Evolutionary conservation across 2,329 filamentous ascomycete genomes (phyloP).

Genomic region (Didymella pomorum): DNA sequence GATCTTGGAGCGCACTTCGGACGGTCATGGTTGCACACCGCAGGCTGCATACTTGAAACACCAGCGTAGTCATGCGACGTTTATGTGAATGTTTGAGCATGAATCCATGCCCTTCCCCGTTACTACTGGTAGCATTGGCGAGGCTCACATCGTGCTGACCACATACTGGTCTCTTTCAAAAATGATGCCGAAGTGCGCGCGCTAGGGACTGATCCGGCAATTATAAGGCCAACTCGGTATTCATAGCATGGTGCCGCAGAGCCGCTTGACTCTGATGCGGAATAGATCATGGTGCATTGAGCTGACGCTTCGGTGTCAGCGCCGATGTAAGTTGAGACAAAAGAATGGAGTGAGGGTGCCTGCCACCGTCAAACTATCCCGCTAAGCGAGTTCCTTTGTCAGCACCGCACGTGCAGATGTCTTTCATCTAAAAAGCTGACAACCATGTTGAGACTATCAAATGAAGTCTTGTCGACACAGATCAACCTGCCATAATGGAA

Average conservation of each 20-base stretch:
- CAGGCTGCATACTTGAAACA: conserved; percentile 10
- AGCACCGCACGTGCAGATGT: conserved; percentile 9
- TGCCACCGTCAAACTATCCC: too few species aligned
- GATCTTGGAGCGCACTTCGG: neutral
- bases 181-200: conserved; percentile 12
- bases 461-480: neutral
- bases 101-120: neutral
- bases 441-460: neutral
- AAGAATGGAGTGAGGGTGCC: neutral
- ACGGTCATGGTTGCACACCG: conserved; percentile 1
- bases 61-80: conserved; percentile 2
- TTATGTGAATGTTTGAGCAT: neutral
- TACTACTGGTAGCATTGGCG: neutral
- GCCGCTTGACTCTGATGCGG: neutral
- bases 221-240: neutral
- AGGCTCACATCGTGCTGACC: neutral
- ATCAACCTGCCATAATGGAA: neutral
- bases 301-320: neutral
- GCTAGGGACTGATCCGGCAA: conserved; percentile 12
- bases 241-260: conserved; percentile 5
- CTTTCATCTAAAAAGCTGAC: neutral
- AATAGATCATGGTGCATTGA: neutral
- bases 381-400: conserved; percentile 15
- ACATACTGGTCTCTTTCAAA: neutral
- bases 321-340: neutral